A percentile compares a stretch with the other conserved stretches of the same genome.
phyloP scores from a whole-genome alignment of 768 basidiomycete genomes.

The Thelephora aurantiotincta region DNA sequence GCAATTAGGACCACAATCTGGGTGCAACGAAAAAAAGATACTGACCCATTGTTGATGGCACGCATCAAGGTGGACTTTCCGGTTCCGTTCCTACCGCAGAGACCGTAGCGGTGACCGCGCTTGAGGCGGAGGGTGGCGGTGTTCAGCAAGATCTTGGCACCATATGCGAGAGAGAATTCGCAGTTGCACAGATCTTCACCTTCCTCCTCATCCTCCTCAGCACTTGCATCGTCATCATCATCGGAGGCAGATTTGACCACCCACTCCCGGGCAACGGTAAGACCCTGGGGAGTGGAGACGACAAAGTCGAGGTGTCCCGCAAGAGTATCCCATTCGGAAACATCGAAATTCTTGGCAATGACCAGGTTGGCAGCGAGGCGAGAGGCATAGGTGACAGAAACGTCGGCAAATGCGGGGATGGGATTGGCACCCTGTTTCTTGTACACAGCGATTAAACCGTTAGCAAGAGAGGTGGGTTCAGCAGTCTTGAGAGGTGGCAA shows the following conservation, averaged over 20 bases:
- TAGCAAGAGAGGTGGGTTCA: slow-evolving; percentile 52
- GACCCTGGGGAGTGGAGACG: slow-evolving; percentile 46
- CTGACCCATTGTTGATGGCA: slow-evolving; percentile 74
- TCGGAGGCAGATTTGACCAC: slow-evolving; percentile 81
- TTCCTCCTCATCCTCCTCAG: slow-evolving; percentile 81
- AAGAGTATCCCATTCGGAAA: slow-evolving; percentile 75
- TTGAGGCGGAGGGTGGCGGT: slow-evolving; percentile 94
- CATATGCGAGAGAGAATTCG: slow-evolving; percentile 97
- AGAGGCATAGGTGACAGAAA: slow-evolving; percentile 54
- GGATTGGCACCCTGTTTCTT: slow-evolving; percentile 62
- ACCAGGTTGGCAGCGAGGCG: slow-evolving; percentile 76
- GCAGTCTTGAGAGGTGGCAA: slow-evolving; percentile 74
- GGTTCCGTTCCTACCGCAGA: slow-evolving; percentile 97
- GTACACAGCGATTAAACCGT: slow-evolving; percentile 63
- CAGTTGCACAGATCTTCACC: slow-evolving; percentile 98
- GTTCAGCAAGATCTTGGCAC: slow-evolving; percentile 97
- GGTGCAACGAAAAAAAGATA: background rate
- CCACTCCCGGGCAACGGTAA: slow-evolving; percentile 67
- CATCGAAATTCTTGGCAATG: slow-evolving; percentile 86
- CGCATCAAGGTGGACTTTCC: slow-evolving; percentile 94
- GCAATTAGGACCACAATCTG: slow-evolving; percentile 21
- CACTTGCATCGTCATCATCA: slow-evolving; percentile 46
- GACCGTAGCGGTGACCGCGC: slow-evolving; percentile 97
- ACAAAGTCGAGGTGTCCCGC: slow-evolving; percentile 64
- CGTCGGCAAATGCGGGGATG: slow-evolving; percentile 42